Evolutionary conservation across 306 rosid genomes (phyloP).

Genomic region (Cicer yamashitae): DNA sequence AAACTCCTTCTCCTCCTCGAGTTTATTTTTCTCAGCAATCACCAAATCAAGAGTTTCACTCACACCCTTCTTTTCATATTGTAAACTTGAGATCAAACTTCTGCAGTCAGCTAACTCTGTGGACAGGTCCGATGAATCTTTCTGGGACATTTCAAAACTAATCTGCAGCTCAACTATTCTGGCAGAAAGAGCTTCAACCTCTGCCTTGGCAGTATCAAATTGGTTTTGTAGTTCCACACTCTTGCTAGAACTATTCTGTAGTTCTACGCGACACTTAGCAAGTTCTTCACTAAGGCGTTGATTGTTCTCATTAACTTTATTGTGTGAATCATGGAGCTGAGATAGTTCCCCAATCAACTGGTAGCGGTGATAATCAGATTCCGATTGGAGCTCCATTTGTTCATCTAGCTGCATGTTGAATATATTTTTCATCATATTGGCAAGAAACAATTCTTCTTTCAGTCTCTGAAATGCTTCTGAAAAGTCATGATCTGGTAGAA

Average conservation of each 20-base stretch:
- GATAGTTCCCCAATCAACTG: conserved; percentile 62
- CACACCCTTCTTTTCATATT: conserved; percentile 66
- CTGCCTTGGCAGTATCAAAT: conserved; percentile 54
- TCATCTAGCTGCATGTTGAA: conserved; percentile 66
- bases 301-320: conserved; percentile 63
- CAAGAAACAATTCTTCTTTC: conserved; percentile 76
- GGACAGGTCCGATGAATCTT: conserved; percentile 58
- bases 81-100: conserved; percentile 61
- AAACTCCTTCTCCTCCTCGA: conserved; percentile 62
- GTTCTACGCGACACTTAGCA: conserved; percentile 62
- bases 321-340: conserved; percentile 55
- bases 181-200: conserved; percentile 65
- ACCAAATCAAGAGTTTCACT: conserved; percentile 54
- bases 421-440: conserved; percentile 65
- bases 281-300: conserved; percentile 70
- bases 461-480: conserved; percentile 62
- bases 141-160: conserved; percentile 62
- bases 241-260: conserved; percentile 56
- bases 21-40: conserved; percentile 59
- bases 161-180: conserved; percentile 64
- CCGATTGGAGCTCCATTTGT: conserved; percentile 62
- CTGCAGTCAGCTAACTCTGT: conserved; percentile 74
- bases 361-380: conserved; percentile 57
- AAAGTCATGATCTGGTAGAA: conserved; percentile 46
- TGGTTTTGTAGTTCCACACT: conserved; percentile 66